These are phyloP conservation scores for Parmales sp. DNA, from an alignment of 108 stramenopile genomes.

Conservation along the genomic window DNA sequence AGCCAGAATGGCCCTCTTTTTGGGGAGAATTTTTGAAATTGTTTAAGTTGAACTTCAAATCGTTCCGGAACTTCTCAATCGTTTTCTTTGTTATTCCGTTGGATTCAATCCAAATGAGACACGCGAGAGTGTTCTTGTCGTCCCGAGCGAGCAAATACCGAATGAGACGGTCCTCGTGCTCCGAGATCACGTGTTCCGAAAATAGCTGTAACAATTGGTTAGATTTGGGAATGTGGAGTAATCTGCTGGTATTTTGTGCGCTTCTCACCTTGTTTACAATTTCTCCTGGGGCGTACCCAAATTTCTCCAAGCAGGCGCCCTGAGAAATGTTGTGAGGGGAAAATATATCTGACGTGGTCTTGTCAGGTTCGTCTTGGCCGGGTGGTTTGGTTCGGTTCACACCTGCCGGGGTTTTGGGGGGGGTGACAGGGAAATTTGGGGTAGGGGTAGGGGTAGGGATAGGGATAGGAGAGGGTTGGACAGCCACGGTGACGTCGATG, in stretches of 20 bases:
- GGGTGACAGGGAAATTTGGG: no score
- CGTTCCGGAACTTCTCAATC: not conserved
- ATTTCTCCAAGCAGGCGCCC: conserved; percentile 7
- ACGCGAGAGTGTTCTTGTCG: not conserved
- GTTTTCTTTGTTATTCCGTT: not conserved
- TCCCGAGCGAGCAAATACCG: conserved; percentile 1
- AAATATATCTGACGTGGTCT: not conserved
- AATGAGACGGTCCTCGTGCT: not conserved
- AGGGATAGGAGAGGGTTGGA: no score
- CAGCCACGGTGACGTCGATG: no score
- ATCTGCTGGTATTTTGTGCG: no score
- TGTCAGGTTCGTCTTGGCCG: not conserved
- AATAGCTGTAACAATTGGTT: no score
- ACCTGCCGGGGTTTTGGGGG: not conserved
- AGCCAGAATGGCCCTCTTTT: no score
- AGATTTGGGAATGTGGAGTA: no score
- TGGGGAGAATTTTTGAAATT: no score
- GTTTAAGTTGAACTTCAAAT: not conserved
- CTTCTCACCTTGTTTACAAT: not conserved
- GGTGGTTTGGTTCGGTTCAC: not conserved
- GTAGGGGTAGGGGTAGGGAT: no score
- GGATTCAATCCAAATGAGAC: not conserved
- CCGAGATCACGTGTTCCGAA: not conserved
- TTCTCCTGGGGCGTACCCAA: conserved; percentile 5
- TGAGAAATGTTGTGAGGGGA: not conserved